phyloP scores from a whole-genome alignment of 257 asterid species.

The Nyctanthes arbortristis region DNA sequence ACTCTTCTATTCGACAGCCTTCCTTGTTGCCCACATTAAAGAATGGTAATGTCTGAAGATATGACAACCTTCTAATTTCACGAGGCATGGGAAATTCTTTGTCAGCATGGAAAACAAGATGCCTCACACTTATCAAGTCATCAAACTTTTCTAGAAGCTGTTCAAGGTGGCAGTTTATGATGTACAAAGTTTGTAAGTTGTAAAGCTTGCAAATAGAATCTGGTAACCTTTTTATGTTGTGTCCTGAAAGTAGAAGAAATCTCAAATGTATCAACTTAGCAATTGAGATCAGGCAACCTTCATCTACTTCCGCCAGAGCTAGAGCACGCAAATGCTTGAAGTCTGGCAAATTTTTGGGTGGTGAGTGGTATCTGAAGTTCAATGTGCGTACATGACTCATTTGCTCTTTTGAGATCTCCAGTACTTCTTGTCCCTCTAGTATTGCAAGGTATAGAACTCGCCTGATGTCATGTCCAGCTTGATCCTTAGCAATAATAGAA shows the following conservation, averaged over 20 bases:
- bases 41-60: conserved; percentile 26
- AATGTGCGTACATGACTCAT: conserved; percentile 24
- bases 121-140: conserved; percentile 28
- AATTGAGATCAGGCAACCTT: conserved; percentile 12
- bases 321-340: conserved; percentile 22
- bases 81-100: too few relatives aligned
- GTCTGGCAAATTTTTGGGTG: not conserved
- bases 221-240: too few relatives aligned
- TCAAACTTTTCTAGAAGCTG: conserved; percentile 18
- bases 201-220: too few relatives aligned
- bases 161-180: not conserved
- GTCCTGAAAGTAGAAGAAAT: too few relatives aligned
- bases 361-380: conserved; percentile 9
- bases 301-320: conserved; percentile 12
- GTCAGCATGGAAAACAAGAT: not conserved
- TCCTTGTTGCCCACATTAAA: conserved; percentile 19
- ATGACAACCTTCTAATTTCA: conserved; percentile 29
- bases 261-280: too few relatives aligned
- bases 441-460: not conserved
- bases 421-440: not conserved
- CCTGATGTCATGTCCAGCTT: not conserved
- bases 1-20: too few relatives aligned
- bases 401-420: not conserved
- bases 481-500: not conserved
- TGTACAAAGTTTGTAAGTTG: conserved; percentile 24